Base-by-base conservation (phyloP, 371 early-diverging fungal genomes). In the Paraphysoderma sedebokerense region DNA sequence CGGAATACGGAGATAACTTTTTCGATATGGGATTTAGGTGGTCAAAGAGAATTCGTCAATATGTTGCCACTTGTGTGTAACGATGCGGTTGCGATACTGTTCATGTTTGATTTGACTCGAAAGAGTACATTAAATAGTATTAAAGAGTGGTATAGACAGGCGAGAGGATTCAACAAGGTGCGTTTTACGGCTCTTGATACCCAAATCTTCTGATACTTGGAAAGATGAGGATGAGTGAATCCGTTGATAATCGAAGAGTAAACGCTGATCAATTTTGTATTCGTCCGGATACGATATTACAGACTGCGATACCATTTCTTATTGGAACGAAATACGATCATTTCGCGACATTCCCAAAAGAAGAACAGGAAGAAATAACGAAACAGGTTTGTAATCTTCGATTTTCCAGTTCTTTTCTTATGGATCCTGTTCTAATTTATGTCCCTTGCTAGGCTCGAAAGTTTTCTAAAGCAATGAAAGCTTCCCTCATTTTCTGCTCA, bases 21-120 rank as follows among this genome's bases (percentile, higher is more conserved):
- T 60, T 90, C 90, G 57, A 89, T 98, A 56, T 98, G 99, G 99
- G 99, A 98, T 63, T 74, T 98, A 44, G 99, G 98, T 52, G 99
- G 95, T 26, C 78, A 91, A 65, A 81, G 85, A 19, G 92, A 95
- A 60, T 95, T 95, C 62, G 84, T 92, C 34, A 92, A 88, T 60
- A 95, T 95, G 96, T 62, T 95, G 38, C 96, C 96, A 4, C 64
- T 95, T 17, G 96, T 95, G 11, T 90, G 92, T 65, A 87, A 86
- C 59, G 92, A 95, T 54, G 87, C 96, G 0, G 81, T 88, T 9
- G 96, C 92, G 0, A 77, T 95, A 38, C 65, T 95, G 38, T 95
- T 95, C 62, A 87, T 91, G 72, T 95, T 95, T 72, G 96, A 95
- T 66, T 58, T 95, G 50, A 82, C 91, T 1, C 76, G 90, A 46